A percentile compares a stretch with the other conserved stretches of the same genome.
phyloP scores from a whole-genome alignment of 371 early-diverging fungal genomes.

The Mortierella sp. region DNA sequence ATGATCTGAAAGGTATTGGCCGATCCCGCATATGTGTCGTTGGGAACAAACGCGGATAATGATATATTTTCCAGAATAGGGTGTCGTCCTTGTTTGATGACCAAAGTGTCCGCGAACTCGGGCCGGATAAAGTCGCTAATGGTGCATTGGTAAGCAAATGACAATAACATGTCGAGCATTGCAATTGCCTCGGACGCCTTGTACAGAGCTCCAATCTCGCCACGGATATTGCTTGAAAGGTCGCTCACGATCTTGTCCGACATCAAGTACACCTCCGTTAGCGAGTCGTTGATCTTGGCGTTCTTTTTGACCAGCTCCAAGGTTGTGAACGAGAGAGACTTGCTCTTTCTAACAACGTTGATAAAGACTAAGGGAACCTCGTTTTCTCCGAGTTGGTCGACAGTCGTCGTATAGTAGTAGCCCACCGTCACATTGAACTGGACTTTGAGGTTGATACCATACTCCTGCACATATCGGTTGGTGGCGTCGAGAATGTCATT shows the following conservation, averaged over 20 bases:
- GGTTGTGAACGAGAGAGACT: conserved; percentile 78
- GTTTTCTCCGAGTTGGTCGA: conserved; percentile 52
- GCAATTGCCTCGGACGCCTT: conserved; percentile 87
- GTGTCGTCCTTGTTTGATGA: conserved; percentile 86
- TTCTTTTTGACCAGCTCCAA: conserved; percentile 79
- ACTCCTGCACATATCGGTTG: conserved; percentile 70
- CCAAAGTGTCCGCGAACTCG: conserved; percentile 85
- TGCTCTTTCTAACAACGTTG: conserved; percentile 72
- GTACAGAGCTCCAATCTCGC: conserved; percentile 78
- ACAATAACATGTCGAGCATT: conserved; percentile 83
- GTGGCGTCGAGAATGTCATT: conserved; percentile 87
- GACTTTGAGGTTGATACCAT: conserved; percentile 73
- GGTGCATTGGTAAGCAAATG: conserved; percentile 79
- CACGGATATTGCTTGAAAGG: conserved; percentile 70
- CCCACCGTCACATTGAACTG: conserved; percentile 74
- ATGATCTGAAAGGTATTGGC: conserved; percentile 87
- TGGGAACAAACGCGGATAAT: conserved; percentile 74
- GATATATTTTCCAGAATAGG: conserved; percentile 81
- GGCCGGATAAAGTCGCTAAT: conserved; percentile 79
- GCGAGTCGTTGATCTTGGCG: conserved; percentile 83
- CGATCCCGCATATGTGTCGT: conserved; percentile 81
- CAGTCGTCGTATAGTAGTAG: conserved; percentile 70
- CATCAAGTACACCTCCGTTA: conserved; percentile 89
- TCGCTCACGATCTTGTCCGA: conserved; percentile 83
- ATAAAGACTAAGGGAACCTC: conserved; percentile 72